Evolutionary conservation across 176 grass and related monocot genomes (phyloP).

Genomic region (barley (Hordeum vulgare)): DNA sequence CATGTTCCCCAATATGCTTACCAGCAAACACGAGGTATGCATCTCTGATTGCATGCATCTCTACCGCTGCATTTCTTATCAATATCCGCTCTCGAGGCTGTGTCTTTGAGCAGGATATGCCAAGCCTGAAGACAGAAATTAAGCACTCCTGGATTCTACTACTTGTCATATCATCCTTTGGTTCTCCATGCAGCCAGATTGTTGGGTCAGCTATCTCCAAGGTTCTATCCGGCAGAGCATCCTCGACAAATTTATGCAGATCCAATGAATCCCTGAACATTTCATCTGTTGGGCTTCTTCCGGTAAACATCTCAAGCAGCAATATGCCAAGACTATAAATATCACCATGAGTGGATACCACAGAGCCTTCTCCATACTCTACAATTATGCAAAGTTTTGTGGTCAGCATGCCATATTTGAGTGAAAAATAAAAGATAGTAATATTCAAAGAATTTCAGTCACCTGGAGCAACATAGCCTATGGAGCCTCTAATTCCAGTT

Average conservation of each 20-base stretch:
- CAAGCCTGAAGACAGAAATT: neutral
- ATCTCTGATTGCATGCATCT: slow-evolving; percentile 4
- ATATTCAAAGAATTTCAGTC: neutral
- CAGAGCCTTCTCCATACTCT: slow-evolving; percentile 7
- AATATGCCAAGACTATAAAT: slow-evolving; percentile 8
- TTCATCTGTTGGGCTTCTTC: neutral
- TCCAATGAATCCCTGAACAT: neutral
- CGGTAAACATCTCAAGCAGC: neutral
- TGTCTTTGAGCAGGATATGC: slow-evolving; percentile 2
- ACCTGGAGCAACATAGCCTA: slow-evolving; percentile 15
- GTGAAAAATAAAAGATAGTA: neutral
- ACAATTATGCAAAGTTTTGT: neutral
- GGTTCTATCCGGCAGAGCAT: neutral
- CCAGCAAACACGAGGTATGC: neutral
- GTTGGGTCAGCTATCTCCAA: slow-evolving; percentile 4
- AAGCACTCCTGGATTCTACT: neutral
- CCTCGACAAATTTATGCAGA: neutral
- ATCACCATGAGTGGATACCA: neutral
- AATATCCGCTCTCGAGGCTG: neutral
- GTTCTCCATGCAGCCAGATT: neutral
- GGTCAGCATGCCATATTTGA: neutral
- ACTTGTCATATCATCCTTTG: neutral
- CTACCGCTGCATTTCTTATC: neutral
- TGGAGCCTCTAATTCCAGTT: neutral
- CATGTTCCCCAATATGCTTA: neutral